These are phyloP conservation scores for Apiospora kogelbergensis DNA, from an alignment of 2,329 filamentous ascomycete genomes.

Conservation along the genomic window DNA sequence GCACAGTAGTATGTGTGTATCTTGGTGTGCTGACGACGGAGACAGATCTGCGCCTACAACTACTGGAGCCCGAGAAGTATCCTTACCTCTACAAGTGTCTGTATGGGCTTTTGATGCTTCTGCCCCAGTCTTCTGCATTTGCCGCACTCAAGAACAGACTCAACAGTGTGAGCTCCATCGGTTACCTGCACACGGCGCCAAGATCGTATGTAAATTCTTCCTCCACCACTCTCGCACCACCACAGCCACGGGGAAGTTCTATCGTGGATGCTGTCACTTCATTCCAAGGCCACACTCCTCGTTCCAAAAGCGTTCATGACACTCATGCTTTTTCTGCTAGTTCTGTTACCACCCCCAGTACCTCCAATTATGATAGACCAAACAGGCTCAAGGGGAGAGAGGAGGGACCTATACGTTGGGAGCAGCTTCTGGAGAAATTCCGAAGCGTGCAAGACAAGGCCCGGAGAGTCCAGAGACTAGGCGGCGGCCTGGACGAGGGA, in stretches of 20 bases:
- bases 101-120: slow-evolving; percentile 93
- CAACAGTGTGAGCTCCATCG: slow-evolving; percentile 96
- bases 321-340: slow-evolving; percentile 30
- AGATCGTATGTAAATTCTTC: slow-evolving; percentile 64
- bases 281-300: slow-evolving; percentile 25
- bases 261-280: slow-evolving; percentile 31
- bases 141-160: slow-evolving; percentile 94
- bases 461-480: slow-evolving; percentile 65
- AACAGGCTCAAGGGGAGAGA: slow-evolving; percentile 79
- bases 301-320: slow-evolving; percentile 33
- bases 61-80: slow-evolving; percentile 92
- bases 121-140: slow-evolving; percentile 97
- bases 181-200: slow-evolving; percentile 82
- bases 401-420: slow-evolving; percentile 85
- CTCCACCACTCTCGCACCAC: slow-evolving; percentile 26
- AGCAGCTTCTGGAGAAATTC: slow-evolving; percentile 92
- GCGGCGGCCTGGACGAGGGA: slow-evolving; percentile 49
- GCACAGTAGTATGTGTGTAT: not conserved
- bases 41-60: slow-evolving; percentile 85
- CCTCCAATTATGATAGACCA: slow-evolving; percentile 66
- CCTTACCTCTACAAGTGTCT: slow-evolving; percentile 97
- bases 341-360: slow-evolving; percentile 32
- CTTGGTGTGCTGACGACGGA: not conserved
- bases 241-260: slow-evolving; percentile 32
- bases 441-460: slow-evolving; percentile 85